phyloP scores from a whole-genome alignment of 2,329 filamentous ascomycete genomes.

The Aurifilum marmelostoma region DNA sequence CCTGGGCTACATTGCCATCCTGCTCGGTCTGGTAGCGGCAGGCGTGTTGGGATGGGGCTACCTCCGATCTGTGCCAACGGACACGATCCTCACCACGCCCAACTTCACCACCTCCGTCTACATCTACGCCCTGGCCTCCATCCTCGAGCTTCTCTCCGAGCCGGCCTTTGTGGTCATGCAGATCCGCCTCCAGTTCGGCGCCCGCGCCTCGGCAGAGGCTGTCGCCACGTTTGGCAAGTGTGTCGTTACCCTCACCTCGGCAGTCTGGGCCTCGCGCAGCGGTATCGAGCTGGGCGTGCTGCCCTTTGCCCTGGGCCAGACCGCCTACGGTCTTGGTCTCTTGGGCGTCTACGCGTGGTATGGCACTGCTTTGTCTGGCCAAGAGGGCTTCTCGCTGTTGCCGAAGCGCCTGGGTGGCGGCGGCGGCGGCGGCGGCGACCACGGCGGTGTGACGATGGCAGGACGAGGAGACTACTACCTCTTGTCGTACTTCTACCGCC shows the following conservation, averaged over 20 bases:
- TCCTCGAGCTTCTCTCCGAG: conserved; percentile 81
- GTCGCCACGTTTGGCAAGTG: conserved; percentile 79
- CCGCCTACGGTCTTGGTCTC: conserved; percentile 72
- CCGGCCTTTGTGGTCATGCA: conserved; percentile 89
- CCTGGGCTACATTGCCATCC: conserved; percentile 26
- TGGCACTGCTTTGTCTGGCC: conserved; percentile 58
- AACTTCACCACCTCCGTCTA: conserved; percentile 61
- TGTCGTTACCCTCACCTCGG: conserved; percentile 70
- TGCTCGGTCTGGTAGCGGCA: conserved; percentile 36
- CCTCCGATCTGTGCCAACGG: conserved; percentile 52
- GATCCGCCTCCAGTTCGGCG: conserved; percentile 76
- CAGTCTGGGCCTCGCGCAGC: conserved; percentile 62
- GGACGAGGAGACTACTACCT: conserved; percentile 32
- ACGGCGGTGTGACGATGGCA: neutral
- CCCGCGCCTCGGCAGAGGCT: conserved; percentile 83
- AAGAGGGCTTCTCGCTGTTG: conserved; percentile 71
- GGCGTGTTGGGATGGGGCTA: conserved; percentile 70
- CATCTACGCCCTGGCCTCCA: conserved; percentile 59
- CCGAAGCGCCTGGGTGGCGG: conserved; percentile 43
- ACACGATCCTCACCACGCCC: conserved; percentile 59
- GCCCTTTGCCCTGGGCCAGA: conserved; percentile 86
- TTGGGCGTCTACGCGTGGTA: conserved; percentile 70
- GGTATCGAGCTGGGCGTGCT: conserved; percentile 70
- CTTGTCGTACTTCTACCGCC: conserved; percentile 66
- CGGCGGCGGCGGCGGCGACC: too few relatives aligned